Evolutionary conservation across 2,329 filamentous ascomycete genomes (phyloP), one percentile per base, ranked within the genome.

Genomic region (Stachybotrys elegans): DNA sequence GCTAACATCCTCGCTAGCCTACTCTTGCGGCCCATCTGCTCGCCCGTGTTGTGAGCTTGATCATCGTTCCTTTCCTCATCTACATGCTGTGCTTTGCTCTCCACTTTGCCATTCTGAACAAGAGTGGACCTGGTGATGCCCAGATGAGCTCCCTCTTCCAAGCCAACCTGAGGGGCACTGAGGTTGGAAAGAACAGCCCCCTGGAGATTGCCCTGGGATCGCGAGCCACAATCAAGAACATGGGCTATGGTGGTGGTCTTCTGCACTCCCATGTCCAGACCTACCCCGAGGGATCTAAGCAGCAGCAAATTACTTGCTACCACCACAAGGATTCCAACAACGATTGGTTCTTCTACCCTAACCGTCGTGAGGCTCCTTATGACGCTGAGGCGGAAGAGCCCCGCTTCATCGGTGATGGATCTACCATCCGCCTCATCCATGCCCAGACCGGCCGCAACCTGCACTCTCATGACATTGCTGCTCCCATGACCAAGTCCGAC

Each of bases 101-200:
- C 43, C 93, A 98, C 70, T 98, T 98, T 67, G 77, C 89, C 50
- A 88, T 98, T 50, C 79, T 98, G 46, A 88, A 94, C 66, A 92
- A 89, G 69, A 92, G 85, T 57, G 93, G 93, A 17, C 93, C 94
- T 7, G 93, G 93, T 43, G 93, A 98, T 71, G 93, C 93, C n/a
- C 93, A 98, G 69, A 98, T 98, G 93, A 96, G 91, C 71, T 98
- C 93, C 21, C 81, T 98, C 41, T 98, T 98, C 79, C 93, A 98
- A 66, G 93, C 94, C 39, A 98, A 98, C 62, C 78, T 98, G 29
- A 84, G 82, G 57, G 93, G 93, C 21, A 97, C 92, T 11, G 87
- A 94, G 52, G 92, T 98, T 49, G 92, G 92, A 60, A 90, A 88
- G 65, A 86, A 95, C 65, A 96, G 91, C 60, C 93, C 94, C 19